A percentile compares a stretch with the other conserved stretches of the same genome.
phyloP scores from a whole-genome alignment of 2,329 filamentous ascomycete species.

The Domatiomyces globalis region DNA sequence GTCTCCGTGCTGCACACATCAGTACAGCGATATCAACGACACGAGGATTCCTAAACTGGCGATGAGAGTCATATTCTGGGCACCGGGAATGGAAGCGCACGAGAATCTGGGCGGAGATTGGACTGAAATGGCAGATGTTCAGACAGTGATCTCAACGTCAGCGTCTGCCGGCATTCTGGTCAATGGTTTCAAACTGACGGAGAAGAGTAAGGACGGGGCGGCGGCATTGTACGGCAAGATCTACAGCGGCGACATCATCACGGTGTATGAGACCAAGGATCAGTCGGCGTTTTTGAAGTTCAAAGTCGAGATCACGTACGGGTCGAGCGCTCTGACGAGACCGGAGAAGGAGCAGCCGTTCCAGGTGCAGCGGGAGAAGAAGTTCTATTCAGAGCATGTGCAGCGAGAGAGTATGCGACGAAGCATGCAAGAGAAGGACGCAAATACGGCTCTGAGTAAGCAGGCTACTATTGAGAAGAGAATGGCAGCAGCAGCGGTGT shows the following conservation, averaged over 20 bases:
- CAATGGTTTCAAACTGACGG: constrained; percentile 54
- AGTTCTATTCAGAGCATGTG: constrained; percentile 20
- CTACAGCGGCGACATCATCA: constrained; percentile 62
- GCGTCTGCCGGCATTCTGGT: constrained; percentile 61
- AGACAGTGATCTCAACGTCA: constrained; percentile 65
- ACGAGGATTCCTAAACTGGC: constrained; percentile 67
- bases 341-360: constrained; percentile 30
- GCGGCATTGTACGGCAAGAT: constrained; percentile 50
- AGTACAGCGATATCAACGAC: constrained; percentile 50
- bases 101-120: constrained; percentile 43
- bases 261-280: constrained; percentile 40
- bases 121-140: constrained; percentile 40
- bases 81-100: constrained; percentile 48
- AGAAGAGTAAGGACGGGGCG: constrained; percentile 39
- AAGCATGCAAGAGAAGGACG: constrained; percentile 7
- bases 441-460: neutral
- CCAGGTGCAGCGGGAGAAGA: constrained; percentile 25
- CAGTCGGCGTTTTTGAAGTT: constrained; percentile 29
- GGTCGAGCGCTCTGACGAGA: constrained; percentile 29
- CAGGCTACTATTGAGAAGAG: neutral
- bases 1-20: constrained; percentile 50
- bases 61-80: constrained; percentile 63
- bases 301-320: constrained; percentile 33
- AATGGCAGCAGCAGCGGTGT: neutral
- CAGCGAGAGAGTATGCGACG: constrained; percentile 10